phyloP scores from a whole-genome alignment of 352 stramenopile genomes.

The Phytopythium delawarense region DNA sequence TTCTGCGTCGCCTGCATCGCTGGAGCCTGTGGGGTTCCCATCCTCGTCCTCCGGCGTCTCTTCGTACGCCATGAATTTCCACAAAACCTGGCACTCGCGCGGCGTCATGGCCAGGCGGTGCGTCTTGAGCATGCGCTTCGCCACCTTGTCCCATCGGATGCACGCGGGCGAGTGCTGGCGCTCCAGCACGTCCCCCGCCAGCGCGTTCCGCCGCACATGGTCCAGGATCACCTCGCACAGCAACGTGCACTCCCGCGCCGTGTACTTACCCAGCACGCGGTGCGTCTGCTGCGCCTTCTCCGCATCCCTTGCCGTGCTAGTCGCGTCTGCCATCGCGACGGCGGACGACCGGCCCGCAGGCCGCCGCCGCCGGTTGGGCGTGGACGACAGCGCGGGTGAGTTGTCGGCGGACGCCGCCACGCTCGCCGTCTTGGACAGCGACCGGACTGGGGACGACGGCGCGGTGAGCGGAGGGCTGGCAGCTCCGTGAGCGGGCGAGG shows the following conservation, averaged over 20 bases:
- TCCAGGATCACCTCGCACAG: constrained; percentile 52
- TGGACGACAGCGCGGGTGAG: constrained; percentile 8
- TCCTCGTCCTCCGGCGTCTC: constrained; percentile 9
- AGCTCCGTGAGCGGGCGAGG: constrained; percentile 5
- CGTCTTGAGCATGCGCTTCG: constrained; percentile 28
- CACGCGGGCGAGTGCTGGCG: constrained; percentile 35
- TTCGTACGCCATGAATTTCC: constrained; percentile 76
- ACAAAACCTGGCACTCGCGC: constrained; percentile 49
- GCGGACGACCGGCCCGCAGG: constrained; percentile 10
- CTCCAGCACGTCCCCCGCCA: constrained; percentile 33
- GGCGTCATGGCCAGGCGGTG: constrained; percentile 32
- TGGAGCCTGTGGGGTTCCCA: not conserved
- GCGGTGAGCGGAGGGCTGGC: constrained; percentile 10
- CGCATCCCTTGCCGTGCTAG: not conserved
- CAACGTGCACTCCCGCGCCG: constrained; percentile 40
- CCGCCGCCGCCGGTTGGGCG: constrained; percentile 10
- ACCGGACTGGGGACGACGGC: constrained; percentile 4
- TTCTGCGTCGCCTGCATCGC: constrained; percentile 11
- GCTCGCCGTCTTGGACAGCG: not conserved
- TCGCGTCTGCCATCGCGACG: not conserved
- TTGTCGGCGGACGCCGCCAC: constrained; percentile 3
- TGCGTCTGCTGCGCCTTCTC: constrained; percentile 10
- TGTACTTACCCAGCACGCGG: constrained; percentile 43
- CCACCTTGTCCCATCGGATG: constrained; percentile 49
- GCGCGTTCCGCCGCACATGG: constrained; percentile 50